Percentiles rank a stretch among this genome's conserved stretches.
Conservation (phyloP, 1,139 yeast genomes). For the Fermentozyma sake region DNA sequence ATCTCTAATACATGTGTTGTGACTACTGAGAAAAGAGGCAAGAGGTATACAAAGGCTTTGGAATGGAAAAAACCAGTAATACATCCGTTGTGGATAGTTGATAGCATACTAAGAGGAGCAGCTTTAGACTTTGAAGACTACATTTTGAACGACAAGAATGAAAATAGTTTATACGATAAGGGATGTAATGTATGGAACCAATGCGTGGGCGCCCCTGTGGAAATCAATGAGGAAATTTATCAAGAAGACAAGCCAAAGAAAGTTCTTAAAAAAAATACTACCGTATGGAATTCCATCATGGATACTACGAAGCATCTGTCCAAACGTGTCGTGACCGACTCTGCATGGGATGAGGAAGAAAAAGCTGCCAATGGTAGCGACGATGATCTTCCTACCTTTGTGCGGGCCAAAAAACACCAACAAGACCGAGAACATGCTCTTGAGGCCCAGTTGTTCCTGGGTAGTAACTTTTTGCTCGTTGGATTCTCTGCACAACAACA, state of each 20-base stretch:
- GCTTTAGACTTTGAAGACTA: constrained; percentile 48
- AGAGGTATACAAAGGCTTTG: constrained; percentile 56
- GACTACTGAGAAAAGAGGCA: constrained; percentile 52
- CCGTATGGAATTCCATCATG: constrained; percentile 53
- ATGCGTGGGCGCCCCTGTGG: too few relatives aligned
- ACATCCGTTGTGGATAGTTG: constrained; percentile 72
- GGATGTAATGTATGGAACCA: constrained; percentile 50
- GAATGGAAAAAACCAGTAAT: constrained; percentile 69
- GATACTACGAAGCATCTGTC: constrained; percentile 19
- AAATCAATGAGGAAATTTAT: neutral
- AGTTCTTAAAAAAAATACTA: constrained; percentile 20
- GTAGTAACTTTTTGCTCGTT: constrained; percentile 30
- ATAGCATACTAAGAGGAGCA: constrained; percentile 59
- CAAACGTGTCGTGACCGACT: constrained; percentile 13
- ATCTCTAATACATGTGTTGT: constrained; percentile 48
- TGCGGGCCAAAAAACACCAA: too few relatives aligned
- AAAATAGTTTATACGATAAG: constrained; percentile 32
- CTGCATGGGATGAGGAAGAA: constrained; percentile 30
- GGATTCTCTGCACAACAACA: constrained; percentile 36
- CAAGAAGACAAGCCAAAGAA: constrained; percentile 17
- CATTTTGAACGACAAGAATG: constrained; percentile 19
- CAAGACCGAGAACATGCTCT: constrained; percentile 12
- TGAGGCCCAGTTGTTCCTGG: too few relatives aligned
- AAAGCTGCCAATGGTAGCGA: constrained; percentile 7
- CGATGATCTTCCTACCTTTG: too few relatives aligned